Evolutionary conservation across 2,329 filamentous ascomycete species (phyloP).

Genomic region (Fusarium buharicum): DNA sequence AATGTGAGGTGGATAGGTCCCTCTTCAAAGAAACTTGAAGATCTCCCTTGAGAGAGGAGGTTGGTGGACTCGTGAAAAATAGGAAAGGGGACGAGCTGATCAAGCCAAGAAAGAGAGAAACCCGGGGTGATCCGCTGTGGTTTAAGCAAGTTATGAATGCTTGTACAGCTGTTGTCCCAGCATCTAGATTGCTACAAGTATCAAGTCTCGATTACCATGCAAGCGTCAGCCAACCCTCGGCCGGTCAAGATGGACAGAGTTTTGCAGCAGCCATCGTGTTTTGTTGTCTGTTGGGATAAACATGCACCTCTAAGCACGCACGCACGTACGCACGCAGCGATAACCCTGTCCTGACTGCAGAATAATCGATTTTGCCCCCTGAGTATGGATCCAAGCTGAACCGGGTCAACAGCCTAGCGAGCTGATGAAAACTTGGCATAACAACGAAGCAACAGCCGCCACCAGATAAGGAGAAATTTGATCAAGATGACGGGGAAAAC

Average conservation of each 20-base stretch:
- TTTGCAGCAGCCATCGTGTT: constrained; percentile 7
- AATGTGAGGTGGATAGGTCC: not conserved
- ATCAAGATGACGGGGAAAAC: not conserved
- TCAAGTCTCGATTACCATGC: constrained; percentile 6
- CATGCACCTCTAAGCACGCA: constrained; percentile 7
- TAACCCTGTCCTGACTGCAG: constrained; percentile 19
- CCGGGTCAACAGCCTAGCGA: too few species aligned
- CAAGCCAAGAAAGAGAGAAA: constrained; percentile 10
- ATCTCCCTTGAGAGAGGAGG: constrained; percentile 8
- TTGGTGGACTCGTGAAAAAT: not conserved
- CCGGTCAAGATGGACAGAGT: not conserved
- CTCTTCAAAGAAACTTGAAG: constrained; percentile 14
- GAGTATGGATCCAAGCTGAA: constrained; percentile 1
- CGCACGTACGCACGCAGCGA: constrained; percentile 16
- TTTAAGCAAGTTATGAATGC: constrained; percentile 36
- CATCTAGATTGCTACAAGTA: constrained; percentile 3
- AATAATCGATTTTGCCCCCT: constrained; percentile 2
- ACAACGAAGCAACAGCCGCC: constrained; percentile 15
- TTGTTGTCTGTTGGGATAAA: constrained; percentile 11
- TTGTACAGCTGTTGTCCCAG: constrained; percentile 14
- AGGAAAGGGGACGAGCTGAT: constrained; percentile 19
- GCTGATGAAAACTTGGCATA: constrained; percentile 5
- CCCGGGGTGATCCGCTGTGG: constrained; percentile 15
- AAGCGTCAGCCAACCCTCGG: constrained; percentile 3
- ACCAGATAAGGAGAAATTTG: constrained; percentile 17